These are phyloP conservation scores for Sporothrix humicola DNA, from an alignment of 2,329 filamentous ascomycete species.

Conservation along the genomic window DNA sequence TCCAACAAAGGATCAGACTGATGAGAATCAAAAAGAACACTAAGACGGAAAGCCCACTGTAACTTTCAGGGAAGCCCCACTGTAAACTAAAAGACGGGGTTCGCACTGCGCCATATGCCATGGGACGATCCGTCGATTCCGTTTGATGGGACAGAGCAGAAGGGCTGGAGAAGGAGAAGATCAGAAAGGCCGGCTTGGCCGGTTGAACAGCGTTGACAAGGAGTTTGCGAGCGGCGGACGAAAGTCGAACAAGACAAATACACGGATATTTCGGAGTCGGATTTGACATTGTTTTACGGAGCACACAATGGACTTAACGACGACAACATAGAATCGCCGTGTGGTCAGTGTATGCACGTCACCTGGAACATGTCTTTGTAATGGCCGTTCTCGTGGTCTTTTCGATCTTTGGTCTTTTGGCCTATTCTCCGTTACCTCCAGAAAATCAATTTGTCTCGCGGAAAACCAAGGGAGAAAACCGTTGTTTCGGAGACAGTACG, in stretches of 20 bases:
- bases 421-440: neutral
- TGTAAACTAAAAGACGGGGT: neutral
- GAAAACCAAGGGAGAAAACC: neutral
- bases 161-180: no score
- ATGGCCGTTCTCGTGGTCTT: neutral
- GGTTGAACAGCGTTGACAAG: neutral
- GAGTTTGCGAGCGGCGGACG: conserved; percentile 1
- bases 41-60: neutral
- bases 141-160: neutral
- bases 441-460: neutral
- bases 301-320: neutral
- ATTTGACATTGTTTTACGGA: neutral
- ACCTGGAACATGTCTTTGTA: neutral
- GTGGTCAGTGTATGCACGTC: neutral
- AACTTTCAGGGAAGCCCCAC: neutral
- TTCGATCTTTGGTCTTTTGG: neutral
- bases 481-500: neutral
- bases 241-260: neutral
- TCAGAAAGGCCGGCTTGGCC: neutral
- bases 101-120: neutral
- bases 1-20: neutral
- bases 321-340: neutral
- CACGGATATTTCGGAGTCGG: conserved; percentile 12
- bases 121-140: conserved; percentile 19
- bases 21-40: neutral